Base-by-base conservation (phyloP, 768 basidiomycete species). In the Tubosaeta sp. region DNA sequence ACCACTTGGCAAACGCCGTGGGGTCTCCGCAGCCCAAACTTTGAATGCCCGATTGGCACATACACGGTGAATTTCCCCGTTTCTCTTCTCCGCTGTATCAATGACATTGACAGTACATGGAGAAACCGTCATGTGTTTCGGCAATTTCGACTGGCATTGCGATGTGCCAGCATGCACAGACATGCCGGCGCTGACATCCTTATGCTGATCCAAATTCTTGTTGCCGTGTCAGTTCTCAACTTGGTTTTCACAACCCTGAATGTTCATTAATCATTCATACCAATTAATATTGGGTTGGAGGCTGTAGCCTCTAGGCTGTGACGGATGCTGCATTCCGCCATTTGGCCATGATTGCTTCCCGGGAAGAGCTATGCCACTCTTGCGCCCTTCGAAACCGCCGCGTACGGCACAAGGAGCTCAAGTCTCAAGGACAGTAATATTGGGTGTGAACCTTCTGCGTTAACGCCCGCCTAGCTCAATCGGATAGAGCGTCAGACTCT, bases 401-500 rank as follows among this genome's bases (percentile, higher is more conserved):
- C n/a, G n/a, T n/a, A n/a, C n/a, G n/a, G n/a, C n/a, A n/a, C n/a
- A n/a, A n/a, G n/a, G n/a, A n/a, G n/a, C n/a, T n/a, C n/a, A n/a
- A 34, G 32, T 34, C 13, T 6, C 32, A n/a, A 14, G 10, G n/a
- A 36, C n/a, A 18, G 35, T 11, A 7, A 45, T 31, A 19, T n/a
- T n/a, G n/a, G n/a, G n/a, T n/a, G 13, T 34, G n/a, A 9, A 2
- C 8, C 0, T 22, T 6, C n/a, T 2, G 3, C 18, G 0, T 4
- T 6, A 49, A 48, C 56, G 77, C 77, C 79, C 75, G 77, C 77
- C 77, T 79, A 80, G 79, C 77, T 80, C 79, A 79, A 79, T 79
- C 76, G 77, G 77, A 79, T 80, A 79, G 78, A 80, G 77, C 77
- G 77, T 79, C 77, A 80, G 77, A 79, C 77, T 79, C 76, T 79